phyloP scores from a whole-genome alignment of 192 early-diverging fungal species.

The Backusella luteola region DNA sequence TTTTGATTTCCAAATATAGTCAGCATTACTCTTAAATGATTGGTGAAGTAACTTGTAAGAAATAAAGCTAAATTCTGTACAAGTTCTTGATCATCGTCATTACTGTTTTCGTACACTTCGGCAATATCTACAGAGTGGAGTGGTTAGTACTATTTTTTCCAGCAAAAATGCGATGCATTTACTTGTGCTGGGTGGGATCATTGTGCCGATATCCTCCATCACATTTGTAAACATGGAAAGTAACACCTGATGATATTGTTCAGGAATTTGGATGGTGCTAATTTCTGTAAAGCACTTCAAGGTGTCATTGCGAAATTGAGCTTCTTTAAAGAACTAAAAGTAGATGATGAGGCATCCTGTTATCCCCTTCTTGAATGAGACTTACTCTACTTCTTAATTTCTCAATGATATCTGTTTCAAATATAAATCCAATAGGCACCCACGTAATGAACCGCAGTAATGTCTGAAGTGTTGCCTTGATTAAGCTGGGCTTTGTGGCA shows the following conservation, averaged over 20 bases:
- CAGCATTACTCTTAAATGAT: constrained; percentile 76
- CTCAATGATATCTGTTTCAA: constrained; percentile 90
- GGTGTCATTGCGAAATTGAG: constrained; percentile 72
- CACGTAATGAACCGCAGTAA: constrained; percentile 94
- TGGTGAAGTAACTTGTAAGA: constrained; percentile 80
- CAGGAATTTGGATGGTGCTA: constrained; percentile 73
- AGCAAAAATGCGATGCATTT: neutral
- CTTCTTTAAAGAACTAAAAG: constrained; percentile 4
- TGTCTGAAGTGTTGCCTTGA: constrained; percentile 90
- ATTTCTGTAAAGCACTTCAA: constrained; percentile 98
- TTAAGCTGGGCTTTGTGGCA: constrained; percentile 86
- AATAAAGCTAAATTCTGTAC: constrained; percentile 96
- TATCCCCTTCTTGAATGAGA: no score
- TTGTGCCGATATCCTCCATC: constrained; percentile 62
- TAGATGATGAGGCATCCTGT: neutral
- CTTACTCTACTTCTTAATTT: constrained; percentile 77
- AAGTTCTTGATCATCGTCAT: constrained; percentile 90
- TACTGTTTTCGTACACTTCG: constrained; percentile 76
- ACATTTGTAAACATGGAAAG: constrained; percentile 83
- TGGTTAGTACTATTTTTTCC: no score
- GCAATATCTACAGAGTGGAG: constrained; percentile 57
- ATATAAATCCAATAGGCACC: constrained; percentile 98
- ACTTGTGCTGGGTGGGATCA: constrained; percentile 63
- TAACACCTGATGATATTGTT: constrained; percentile 85
- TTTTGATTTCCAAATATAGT: neutral